These are phyloP conservation scores for Canavalia gladiata DNA, from an alignment of 306 rosid species.

Conservation along the genomic window DNA sequence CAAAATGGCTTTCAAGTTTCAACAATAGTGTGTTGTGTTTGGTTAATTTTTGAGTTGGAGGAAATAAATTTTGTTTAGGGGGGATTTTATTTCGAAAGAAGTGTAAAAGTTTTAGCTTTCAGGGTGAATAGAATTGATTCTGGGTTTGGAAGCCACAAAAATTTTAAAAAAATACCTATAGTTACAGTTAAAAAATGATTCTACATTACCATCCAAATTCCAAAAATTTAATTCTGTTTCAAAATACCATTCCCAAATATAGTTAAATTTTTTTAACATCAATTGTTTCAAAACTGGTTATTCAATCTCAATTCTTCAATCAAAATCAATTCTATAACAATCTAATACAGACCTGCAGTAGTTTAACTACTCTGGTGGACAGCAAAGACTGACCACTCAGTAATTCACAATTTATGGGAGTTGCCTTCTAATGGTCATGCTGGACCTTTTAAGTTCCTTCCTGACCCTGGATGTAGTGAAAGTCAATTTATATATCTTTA, in stretches of 20 bases:
- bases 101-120: not conserved
- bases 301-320: not conserved
- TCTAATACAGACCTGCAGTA: not conserved
- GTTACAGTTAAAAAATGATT: not conserved
- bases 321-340: slow-evolving; percentile 1
- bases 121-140: not conserved
- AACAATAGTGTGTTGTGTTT: not conserved
- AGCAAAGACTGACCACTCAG: not conserved
- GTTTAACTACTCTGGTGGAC: slow-evolving; percentile 13
- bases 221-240: not conserved
- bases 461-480: not conserved
- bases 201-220: not conserved
- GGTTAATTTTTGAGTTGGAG: not conserved
- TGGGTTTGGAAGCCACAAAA: not conserved
- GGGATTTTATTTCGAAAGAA: not conserved
- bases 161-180: not conserved
- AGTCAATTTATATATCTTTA: not conserved
- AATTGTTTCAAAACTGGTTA: not conserved
- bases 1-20: not conserved
- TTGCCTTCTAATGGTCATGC: slow-evolving; percentile 22
- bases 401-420: not conserved
- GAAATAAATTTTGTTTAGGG: not conserved
- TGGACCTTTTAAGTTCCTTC: not conserved
- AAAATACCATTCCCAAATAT: not conserved
- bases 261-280: not conserved